phyloP scores from a whole-genome alignment of 129 eudicot species.

The Deinandra increscens region DNA sequence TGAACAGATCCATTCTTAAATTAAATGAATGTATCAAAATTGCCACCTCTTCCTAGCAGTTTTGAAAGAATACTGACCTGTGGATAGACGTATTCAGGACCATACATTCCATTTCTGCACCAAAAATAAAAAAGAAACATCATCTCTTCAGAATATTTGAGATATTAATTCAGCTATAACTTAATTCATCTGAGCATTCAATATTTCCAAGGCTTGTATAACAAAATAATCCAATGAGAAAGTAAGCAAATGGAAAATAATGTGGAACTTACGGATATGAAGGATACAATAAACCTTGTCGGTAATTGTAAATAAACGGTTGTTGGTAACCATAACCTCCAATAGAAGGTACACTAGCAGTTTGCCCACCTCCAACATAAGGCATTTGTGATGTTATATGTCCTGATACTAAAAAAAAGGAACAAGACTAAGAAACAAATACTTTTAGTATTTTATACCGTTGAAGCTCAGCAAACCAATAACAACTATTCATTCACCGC shows the following conservation, averaged over 20 bases:
- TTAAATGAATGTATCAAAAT: slow-evolving; percentile 5
- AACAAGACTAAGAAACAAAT: background rate
- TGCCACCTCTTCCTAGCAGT: slow-evolving; percentile 4
- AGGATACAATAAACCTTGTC: slow-evolving; percentile 72
- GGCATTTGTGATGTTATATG: slow-evolving; percentile 67
- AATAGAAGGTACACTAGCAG: slow-evolving; percentile 59
- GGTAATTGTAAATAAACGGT: slow-evolving; percentile 67
- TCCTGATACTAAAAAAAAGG: slow-evolving; percentile 42
- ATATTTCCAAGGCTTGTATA: background rate
- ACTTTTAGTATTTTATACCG: background rate
- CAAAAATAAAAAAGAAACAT: slow-evolving; percentile 12
- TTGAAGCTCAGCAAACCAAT: background rate
- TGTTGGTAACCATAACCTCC: slow-evolving; percentile 85
- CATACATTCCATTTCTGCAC: slow-evolving; percentile 73
- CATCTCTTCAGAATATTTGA: background rate
- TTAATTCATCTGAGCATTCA: background rate
- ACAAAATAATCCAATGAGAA: background rate
- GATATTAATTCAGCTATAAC: background rate
- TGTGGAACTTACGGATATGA: slow-evolving; percentile 63
- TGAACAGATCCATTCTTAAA: slow-evolving; percentile 9
- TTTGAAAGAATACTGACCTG: slow-evolving; percentile 53
- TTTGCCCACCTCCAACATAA: slow-evolving; percentile 58
- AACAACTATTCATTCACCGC: too few relatives aligned
- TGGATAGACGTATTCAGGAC: slow-evolving; percentile 74
- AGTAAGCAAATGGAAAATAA: slow-evolving; percentile 9